These are phyloP conservation scores for Amborella trichopoda DNA, from an alignment of 164 flowering plant species.

Conservation along the genomic window DNA sequence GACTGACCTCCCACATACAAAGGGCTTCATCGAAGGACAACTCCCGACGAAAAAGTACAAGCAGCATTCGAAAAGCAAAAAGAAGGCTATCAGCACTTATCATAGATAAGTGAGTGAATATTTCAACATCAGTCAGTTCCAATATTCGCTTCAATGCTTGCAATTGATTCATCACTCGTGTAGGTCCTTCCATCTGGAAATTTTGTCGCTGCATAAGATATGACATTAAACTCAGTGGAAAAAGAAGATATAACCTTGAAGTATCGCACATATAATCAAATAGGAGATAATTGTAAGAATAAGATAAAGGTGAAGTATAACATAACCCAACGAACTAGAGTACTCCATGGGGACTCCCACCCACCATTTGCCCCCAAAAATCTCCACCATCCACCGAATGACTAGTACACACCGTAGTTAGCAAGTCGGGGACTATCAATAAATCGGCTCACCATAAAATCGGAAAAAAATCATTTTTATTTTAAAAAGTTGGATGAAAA, in stretches of 20 bases:
- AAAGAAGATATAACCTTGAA: not conserved
- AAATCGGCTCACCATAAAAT: no score
- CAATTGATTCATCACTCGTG: slow-evolving; percentile 83
- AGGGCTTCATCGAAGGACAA: slow-evolving; percentile 72
- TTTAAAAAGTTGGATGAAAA: no score
- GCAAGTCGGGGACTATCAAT: no score
- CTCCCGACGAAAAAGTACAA: slow-evolving; percentile 89
- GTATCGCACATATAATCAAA: no score
- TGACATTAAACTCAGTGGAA: not conserved
- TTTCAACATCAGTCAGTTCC: slow-evolving; percentile 62
- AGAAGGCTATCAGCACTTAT: slow-evolving; percentile 91
- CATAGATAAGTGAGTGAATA: slow-evolving; percentile 53
- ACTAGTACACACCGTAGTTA: no score
- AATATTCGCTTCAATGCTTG: slow-evolving; percentile 61
- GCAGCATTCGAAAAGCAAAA: slow-evolving; percentile 85
- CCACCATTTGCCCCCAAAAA: no score
- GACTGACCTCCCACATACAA: slow-evolving; percentile 93
- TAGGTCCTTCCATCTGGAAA: slow-evolving; percentile 85
- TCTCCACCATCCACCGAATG: no score
- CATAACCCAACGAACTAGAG: no score
- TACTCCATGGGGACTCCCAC: no score
- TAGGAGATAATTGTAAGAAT: no score
- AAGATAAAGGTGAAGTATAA: no score
- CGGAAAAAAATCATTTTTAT: no score
- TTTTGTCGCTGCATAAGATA: slow-evolving; percentile 57